Evolutionary conservation across 1,284 basidiomycete species (phyloP), one percentile per base, ranked within the genome.

Genomic region (Cutaneotrichosporon curvatum): DNA sequence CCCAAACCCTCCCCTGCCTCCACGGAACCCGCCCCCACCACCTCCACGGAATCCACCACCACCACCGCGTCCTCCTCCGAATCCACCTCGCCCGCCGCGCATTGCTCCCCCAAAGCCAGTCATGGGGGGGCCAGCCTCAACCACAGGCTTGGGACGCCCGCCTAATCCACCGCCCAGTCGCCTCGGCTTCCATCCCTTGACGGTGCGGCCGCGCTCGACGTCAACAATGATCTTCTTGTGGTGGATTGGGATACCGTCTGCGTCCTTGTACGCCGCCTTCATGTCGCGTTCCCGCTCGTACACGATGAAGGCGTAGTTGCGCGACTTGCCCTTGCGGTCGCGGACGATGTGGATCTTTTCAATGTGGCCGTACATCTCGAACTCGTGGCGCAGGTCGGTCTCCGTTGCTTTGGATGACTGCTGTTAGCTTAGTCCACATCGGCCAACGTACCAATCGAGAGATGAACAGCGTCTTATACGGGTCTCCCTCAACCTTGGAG

Each of bases 201-300:
- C 95, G 1, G 95, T 98, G 41, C 94, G 82, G 7, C 95, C 95
- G 37, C 95, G 83, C 73, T 99, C 95, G 44, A 99, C 94, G 66
- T 99, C 95, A 43, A 99, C 94, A 35, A 97, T 77, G 52, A 97
- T 90, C 54, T 87, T 79, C 66, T 95, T 91, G 61, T 89, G 89
- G 77, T 90, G 85, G 60, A 99, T 90, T 53, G 89, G 86, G 39
- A 98, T 79, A 14, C 92, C 89, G 63, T 98, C 94, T n/a, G 92
- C 95, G 67, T 98, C 94, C 74, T 97, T 98, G 79, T 97, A 99
- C 10, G 94, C 95, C 53, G 91, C 94, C 81, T 96, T 96, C 95
- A 98, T 98, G 70, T 99, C 95, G 51, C 91, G 82, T 74, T 98
- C 95, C 21, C 92, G 81, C 69, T 99, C 95, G 62, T 90, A 99